Base-by-base conservation (phyloP, 345 rosid genomes). In the Aegle marmelos region DNA sequence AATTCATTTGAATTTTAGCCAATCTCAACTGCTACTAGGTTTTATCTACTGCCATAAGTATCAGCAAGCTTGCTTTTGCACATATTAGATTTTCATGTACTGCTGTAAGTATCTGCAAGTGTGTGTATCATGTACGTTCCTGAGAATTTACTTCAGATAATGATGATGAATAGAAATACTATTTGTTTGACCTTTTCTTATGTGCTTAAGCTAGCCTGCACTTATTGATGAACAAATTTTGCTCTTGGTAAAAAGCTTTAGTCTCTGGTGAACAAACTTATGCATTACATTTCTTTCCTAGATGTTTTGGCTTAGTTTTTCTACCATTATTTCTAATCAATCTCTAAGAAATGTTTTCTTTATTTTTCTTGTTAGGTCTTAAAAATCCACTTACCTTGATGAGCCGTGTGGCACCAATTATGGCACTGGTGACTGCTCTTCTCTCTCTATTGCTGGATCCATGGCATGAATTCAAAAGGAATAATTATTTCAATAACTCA, bases 401-500 rank as follows among this genome's bases (percentile, higher is more conserved):
- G 98, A 87, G 93, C 85, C 84, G 85, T 68, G 84, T 97, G 81
- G 82, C 98, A 60, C 99, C 99, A 31, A 85, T 94, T 77, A 97
- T 97, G 99, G 95, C 98, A 50, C 39, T 94, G 30, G 87, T 84
- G 77, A 97, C 99, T 64, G 91, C 85, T 80, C 74, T 92, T 81
- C 92, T 94, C 78, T 94, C 98, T 79, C 91, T 97, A 74, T 72
- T 91, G 73, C 80, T 97, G 80, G 99, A 97, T 87, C 99, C 99
- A 67, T 97, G 99, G 99, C 75, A 83, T 78, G 96, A 97, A 82
- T 92, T 97, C 74, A 82, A 78, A 67, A 75, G 39, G 63, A 90
- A 89, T 81, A 90, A 74, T 82, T 97, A 97, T 85, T 97, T 94
- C 73, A 86, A 97, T 80, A 97, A 78, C 87, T 84, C 94, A 34